Base-by-base conservation (phyloP, 1,139 yeast genomes). In the Scheffersomyces stambukii region DNA sequence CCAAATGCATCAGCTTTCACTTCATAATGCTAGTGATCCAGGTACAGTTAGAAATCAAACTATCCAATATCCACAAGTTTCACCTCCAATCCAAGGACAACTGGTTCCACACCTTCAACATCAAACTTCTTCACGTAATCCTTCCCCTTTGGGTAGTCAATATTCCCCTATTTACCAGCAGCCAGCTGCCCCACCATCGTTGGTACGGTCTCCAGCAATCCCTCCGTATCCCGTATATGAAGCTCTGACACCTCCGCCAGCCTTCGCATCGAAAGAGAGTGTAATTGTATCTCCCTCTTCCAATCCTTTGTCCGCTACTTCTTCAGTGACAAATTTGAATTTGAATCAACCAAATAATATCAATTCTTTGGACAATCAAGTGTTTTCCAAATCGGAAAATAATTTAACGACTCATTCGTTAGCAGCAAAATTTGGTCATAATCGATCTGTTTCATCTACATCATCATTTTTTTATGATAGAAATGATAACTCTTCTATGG, bases 281-380 rank as follows among this genome's bases (percentile, higher is more conserved):
- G 30, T 38, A 13, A 28, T 37, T 5, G 35, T 43, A 7, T 56
- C 63, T 3, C 66, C 67, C 5, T 47, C 52, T 12, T 52, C 61
- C 10, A 49, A 51, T 31, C 53, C 65, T 3, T 40, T 58, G 21
- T 60, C 67, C 23, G 54, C 66, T 8, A 52, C 64, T 5, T 62
- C 70, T 1, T 62, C 68, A 5, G 59, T 63, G 2, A 58, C 68
- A 13, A 64, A 64, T 40, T 48, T 63, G 31, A 59, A 59, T 30
- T 43, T 16, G 18, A 16, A 6, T 8, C 18, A 6, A 6, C 18
- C 18, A 6, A 16, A 8, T 8, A 18, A 18, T 18, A 8, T 5
- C 29, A 17, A 4, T 20, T 30, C 19, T 10, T 6, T 18, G 35
- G 52, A 34, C 13, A 26, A 32, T 9, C 35, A 32, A 17, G 11